These are phyloP conservation scores for Neonectria hederae DNA, from an alignment of 2,329 filamentous ascomycete genomes.

Conservation along the genomic window DNA sequence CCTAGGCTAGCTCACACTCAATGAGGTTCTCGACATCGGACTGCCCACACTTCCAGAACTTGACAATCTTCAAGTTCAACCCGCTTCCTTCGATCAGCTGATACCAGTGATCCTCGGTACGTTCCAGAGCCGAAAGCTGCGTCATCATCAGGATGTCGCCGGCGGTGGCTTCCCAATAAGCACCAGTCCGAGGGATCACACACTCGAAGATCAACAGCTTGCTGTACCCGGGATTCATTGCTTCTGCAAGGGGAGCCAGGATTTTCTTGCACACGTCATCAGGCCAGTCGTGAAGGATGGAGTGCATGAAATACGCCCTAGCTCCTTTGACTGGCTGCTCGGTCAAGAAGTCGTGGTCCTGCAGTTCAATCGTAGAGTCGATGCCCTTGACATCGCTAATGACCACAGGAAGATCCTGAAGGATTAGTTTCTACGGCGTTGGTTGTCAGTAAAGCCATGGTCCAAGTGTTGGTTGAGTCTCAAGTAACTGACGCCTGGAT, in stretches of 20 bases:
- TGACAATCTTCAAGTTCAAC: constrained; percentile 30
- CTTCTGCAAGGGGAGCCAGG: constrained; percentile 23
- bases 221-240: constrained; percentile 48
- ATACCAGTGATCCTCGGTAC: constrained; percentile 32
- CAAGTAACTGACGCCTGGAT: not conserved
- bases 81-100: constrained; percentile 24
- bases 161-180: constrained; percentile 42
- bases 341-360: constrained; percentile 37
- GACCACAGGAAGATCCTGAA: constrained; percentile 41
- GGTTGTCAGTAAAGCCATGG: not conserved
- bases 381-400: constrained; percentile 23
- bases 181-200: constrained; percentile 44
- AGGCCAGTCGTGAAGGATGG: constrained; percentile 58
- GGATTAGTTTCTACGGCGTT: constrained; percentile 3
- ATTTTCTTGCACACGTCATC: constrained; percentile 48
- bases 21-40: constrained; percentile 30
- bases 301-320: constrained; percentile 27
- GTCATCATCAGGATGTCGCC: constrained; percentile 47
- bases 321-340: constrained; percentile 37
- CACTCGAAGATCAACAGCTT: constrained; percentile 47
- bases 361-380: constrained; percentile 7
- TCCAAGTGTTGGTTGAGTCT: not conserved
- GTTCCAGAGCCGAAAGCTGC: constrained; percentile 29
- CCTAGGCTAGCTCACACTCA: constrained; percentile 31
- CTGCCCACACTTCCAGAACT: constrained; percentile 30